Conservation (phyloP, 768 basidiomycete genomes). For the Austroboletus eburneus region DNA sequence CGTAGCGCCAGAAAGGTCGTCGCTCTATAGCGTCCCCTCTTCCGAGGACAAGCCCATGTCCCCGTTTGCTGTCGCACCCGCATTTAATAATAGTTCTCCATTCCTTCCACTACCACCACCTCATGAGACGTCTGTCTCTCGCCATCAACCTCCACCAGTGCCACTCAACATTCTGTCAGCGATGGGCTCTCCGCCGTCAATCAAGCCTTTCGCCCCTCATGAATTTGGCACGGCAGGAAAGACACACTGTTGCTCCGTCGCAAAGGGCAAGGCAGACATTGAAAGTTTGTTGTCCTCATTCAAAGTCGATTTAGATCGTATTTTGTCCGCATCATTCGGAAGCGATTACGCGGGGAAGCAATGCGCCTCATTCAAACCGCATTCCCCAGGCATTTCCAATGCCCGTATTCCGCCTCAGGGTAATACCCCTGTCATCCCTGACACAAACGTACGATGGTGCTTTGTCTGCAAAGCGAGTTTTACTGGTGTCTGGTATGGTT, state of each 20-base stretch:
- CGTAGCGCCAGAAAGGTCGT: slow-evolving; percentile 1
- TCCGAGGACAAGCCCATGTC: not conserved
- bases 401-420: not conserved
- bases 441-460: slow-evolving; percentile 16
- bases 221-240: not conserved
- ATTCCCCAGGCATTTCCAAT: not conserved
- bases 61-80: not conserved
- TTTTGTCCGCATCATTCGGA: slow-evolving; percentile 38
- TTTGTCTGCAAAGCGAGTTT: slow-evolving; percentile 29
- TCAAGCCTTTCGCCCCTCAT: not conserved
- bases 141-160: slow-evolving; percentile 14
- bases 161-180: slow-evolving; percentile 6
- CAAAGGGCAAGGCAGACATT: slow-evolving; percentile 48
- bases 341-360: slow-evolving; percentile 1
- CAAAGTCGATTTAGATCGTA: slow-evolving; percentile 47
- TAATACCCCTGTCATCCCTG: not conserved
- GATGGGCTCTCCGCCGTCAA: not conserved
- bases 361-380: not conserved
- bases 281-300: slow-evolving; percentile 46
- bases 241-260: slow-evolving; percentile 40
- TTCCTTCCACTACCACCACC: slow-evolving; percentile 29
- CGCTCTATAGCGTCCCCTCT: slow-evolving; percentile 3
- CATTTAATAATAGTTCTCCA: too few species aligned
- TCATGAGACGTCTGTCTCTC: slow-evolving; percentile 10
- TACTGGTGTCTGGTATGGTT: slow-evolving; percentile 27